Evolutionary conservation across 495 filamentous ascomycete species (phyloP).

Genomic region (Neurospora intermedia): DNA sequence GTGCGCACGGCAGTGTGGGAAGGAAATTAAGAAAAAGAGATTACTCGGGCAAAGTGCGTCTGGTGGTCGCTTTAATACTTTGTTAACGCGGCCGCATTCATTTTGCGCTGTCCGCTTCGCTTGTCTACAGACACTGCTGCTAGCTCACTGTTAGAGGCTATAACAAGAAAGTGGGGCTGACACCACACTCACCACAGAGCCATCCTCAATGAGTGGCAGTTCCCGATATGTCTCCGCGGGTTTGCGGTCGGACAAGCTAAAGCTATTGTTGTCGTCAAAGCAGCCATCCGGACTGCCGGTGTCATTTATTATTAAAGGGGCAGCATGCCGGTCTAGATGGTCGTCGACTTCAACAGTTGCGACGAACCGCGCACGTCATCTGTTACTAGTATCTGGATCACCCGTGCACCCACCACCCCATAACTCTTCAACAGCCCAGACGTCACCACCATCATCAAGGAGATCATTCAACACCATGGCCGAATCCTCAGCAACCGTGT

Average conservation of each 20-base stretch:
- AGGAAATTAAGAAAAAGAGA: neutral
- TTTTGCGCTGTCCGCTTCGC: neutral
- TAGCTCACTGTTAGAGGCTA: neutral
- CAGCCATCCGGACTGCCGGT: neutral
- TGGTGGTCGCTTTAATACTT: neutral
- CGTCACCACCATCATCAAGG: neutral
- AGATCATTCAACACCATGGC: slow-evolving; percentile 4
- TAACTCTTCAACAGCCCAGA: neutral
- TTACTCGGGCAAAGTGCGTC: neutral
- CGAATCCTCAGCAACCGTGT: slow-evolving; percentile 9
- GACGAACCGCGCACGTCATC: neutral
- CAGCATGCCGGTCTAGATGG: neutral
- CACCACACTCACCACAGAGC: neutral
- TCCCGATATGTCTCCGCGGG: neutral
- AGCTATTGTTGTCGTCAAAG: neutral
- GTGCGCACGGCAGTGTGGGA: neutral
- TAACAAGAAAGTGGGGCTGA: neutral
- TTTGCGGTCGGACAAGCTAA: neutral
- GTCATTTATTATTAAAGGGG: neutral
- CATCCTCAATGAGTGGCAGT: neutral
- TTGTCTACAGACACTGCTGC: neutral
- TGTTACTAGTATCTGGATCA: neutral
- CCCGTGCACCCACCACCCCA: neutral
- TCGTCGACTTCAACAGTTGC: neutral
- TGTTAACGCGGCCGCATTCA: neutral